phyloP scores from a whole-genome alignment of 2,329 filamentous ascomycete genomes.

The Sphaerulina musiva region DNA sequence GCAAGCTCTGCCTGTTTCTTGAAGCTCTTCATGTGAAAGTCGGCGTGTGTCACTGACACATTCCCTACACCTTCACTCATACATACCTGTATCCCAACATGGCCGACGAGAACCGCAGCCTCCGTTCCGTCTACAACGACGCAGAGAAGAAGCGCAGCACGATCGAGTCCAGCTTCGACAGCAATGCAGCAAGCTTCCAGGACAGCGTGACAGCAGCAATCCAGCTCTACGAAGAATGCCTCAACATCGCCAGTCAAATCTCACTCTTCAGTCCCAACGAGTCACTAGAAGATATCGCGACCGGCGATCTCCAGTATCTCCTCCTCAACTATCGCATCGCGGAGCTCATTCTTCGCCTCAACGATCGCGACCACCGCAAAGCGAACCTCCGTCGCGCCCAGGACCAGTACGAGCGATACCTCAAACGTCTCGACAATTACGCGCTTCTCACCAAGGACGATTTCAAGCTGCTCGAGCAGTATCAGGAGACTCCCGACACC shows the following conservation, averaged over 20 bases:
- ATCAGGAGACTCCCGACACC: conserved; percentile 61
- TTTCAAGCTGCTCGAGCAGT: conserved; percentile 63
- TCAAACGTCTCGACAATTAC: conserved; percentile 73
- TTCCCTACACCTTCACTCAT: neutral
- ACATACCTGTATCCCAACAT: conserved; percentile 26
- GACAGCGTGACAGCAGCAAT: conserved; percentile 62
- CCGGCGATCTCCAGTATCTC: conserved; percentile 77
- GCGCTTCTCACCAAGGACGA: conserved; percentile 61
- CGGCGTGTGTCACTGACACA: too few relatives aligned
- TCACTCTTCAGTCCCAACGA: conserved; percentile 91
- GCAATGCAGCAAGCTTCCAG: conserved; percentile 59
- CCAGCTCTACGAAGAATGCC: conserved; percentile 65
- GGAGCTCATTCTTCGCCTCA: conserved; percentile 67
- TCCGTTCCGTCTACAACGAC: conserved; percentile 47
- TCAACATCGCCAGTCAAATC: conserved; percentile 60
- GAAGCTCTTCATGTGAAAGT: conserved; percentile 3
- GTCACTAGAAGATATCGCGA: conserved; percentile 75
- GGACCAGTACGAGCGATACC: conserved; percentile 68
- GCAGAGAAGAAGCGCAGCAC: conserved; percentile 51
- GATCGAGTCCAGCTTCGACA: conserved; percentile 59
- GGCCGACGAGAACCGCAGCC: conserved; percentile 47
- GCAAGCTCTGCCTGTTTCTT: too few relatives aligned
- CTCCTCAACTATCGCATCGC: conserved; percentile 71
- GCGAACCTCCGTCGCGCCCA: conserved; percentile 57
- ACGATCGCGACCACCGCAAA: conserved; percentile 54